phyloP scores from a whole-genome alignment of 2,329 filamentous ascomycete genomes.

The Trematosphaeria pertusa region DNA sequence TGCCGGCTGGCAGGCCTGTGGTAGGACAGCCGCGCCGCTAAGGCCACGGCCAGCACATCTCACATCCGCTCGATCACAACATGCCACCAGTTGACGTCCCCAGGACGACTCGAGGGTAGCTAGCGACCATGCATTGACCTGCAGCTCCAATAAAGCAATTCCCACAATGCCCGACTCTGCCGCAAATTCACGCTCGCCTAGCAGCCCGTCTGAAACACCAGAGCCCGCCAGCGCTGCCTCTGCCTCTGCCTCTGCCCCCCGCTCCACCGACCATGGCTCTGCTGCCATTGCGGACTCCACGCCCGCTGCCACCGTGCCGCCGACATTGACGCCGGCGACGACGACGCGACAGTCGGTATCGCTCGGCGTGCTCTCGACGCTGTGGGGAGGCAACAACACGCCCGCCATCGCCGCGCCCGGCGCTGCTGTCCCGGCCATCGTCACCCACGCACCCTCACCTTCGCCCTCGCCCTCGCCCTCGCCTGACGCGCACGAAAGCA shows the following conservation, averaged over 20 bases:
- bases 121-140: slow-evolving; percentile 47
- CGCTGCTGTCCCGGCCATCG: slow-evolving; percentile 30
- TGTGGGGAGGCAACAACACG: slow-evolving; percentile 35
- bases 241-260: slow-evolving; percentile 6
- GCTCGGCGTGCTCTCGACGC: slow-evolving; percentile 39
- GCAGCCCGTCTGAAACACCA: slow-evolving; percentile 32
- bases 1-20: no score
- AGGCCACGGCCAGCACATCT: slow-evolving; percentile 41
- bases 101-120: slow-evolving; percentile 38
- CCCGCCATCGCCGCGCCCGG: slow-evolving; percentile 18
- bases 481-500: slow-evolving; percentile 41
- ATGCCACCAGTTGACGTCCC: slow-evolving; percentile 44
- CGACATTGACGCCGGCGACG: slow-evolving; percentile 44
- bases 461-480: slow-evolving; percentile 35
- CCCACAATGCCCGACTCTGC: slow-evolving; percentile 41
- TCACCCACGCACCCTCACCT: slow-evolving; percentile 38
- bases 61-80: slow-evolving; percentile 41
- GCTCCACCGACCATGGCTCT: not conserved
- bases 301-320: slow-evolving; percentile 30
- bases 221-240: slow-evolving; percentile 4
- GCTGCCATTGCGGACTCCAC: slow-evolving; percentile 20
- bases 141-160: slow-evolving; percentile 42
- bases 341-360: slow-evolving; percentile 44
- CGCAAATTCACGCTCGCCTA: slow-evolving; percentile 31
- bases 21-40: slow-evolving; percentile 31